These are phyloP conservation scores for Gilbertella persicaria DNA, from an alignment of 371 early-diverging fungal species.

Conservation along the genomic window DNA sequence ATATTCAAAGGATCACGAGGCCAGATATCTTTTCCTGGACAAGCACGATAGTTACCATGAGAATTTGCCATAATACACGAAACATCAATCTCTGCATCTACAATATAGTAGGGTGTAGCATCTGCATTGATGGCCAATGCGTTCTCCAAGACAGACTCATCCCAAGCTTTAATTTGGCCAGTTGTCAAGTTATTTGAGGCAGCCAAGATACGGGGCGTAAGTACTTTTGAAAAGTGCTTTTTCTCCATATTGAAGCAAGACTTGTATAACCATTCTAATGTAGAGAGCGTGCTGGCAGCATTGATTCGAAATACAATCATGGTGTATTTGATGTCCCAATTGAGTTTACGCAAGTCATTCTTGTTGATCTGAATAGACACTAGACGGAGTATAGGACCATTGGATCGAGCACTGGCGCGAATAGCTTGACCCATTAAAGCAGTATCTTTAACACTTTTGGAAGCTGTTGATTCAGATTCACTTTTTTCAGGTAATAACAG, in stretches of 20 bases:
- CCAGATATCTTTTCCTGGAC: constrained; percentile 24
- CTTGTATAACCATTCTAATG: constrained; percentile 26
- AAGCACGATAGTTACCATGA: constrained; percentile 5
- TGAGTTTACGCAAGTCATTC: constrained; percentile 5
- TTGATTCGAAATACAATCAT: constrained; percentile 20
- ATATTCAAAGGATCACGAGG: constrained; percentile 13
- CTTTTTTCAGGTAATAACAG: constrained; percentile 9
- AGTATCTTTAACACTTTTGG: background rate
- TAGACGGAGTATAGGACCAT: background rate
- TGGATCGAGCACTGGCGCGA: background rate
- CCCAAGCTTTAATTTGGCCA: constrained; percentile 1
- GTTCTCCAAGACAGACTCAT: background rate
- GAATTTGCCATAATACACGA: constrained; percentile 25
- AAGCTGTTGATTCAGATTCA: background rate
- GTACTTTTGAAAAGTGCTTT: constrained; percentile 6
- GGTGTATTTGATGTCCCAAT: constrained; percentile 25
- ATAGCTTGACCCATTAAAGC: constrained; percentile 18
- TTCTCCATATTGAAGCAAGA: constrained; percentile 12
- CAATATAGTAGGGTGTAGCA: constrained; percentile 31
- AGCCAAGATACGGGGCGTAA: constrained; percentile 18
- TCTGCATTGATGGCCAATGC: constrained; percentile 3
- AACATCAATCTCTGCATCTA: constrained; percentile 27
- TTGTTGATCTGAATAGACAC: constrained; percentile 24
- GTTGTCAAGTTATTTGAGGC: constrained; percentile 2
- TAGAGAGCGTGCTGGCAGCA: constrained; percentile 20